These are phyloP conservation scores for Colletotrichum sp. DNA, from an alignment of 2,329 filamentous ascomycete species.

Conservation along the genomic window DNA sequence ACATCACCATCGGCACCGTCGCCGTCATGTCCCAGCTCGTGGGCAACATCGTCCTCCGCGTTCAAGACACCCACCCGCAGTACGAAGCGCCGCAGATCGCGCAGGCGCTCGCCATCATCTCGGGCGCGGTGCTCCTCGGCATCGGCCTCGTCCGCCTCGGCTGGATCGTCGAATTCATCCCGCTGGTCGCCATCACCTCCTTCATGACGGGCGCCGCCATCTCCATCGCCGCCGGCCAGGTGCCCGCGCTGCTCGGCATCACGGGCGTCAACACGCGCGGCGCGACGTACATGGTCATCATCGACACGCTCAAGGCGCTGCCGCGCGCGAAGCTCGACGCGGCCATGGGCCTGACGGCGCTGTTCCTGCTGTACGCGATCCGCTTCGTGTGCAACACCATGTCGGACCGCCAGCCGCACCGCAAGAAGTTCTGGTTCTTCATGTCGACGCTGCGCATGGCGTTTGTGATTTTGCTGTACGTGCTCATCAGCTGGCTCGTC, in stretches of 20 bases:
- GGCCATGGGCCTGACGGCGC: slow-evolving; percentile 72
- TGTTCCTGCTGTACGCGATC: slow-evolving; percentile 70
- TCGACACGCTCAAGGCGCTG: slow-evolving; percentile 45
- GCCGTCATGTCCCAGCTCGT: slow-evolving; percentile 57
- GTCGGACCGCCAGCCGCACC: slow-evolving; percentile 70
- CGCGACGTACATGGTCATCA: slow-evolving; percentile 49
- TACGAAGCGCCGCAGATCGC: slow-evolving; percentile 46
- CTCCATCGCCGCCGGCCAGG: slow-evolving; percentile 54
- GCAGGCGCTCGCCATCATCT: slow-evolving; percentile 48
- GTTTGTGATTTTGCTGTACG: slow-evolving; percentile 83
- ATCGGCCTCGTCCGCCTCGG: slow-evolving; percentile 53
- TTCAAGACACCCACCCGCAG: slow-evolving; percentile 37
- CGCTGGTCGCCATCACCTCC: slow-evolving; percentile 53
- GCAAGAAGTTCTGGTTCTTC: slow-evolving; percentile 79
- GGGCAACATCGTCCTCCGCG: slow-evolving; percentile 47
- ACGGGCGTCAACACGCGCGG: slow-evolving; percentile 48
- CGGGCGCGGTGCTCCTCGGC: slow-evolving; percentile 47
- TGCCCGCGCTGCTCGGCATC: slow-evolving; percentile 49
- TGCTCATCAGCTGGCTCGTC: slow-evolving; percentile 74
- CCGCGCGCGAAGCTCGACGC: slow-evolving; percentile 64
- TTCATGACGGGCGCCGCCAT: slow-evolving; percentile 58
- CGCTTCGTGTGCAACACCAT: slow-evolving; percentile 65
- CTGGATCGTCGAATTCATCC: slow-evolving; percentile 58
- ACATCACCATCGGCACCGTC: slow-evolving; percentile 74
- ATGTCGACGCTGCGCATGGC: slow-evolving; percentile 77